Evolutionary conservation across 1,284 basidiomycete genomes (phyloP).

Genomic region (Inonotus hispidus): DNA sequence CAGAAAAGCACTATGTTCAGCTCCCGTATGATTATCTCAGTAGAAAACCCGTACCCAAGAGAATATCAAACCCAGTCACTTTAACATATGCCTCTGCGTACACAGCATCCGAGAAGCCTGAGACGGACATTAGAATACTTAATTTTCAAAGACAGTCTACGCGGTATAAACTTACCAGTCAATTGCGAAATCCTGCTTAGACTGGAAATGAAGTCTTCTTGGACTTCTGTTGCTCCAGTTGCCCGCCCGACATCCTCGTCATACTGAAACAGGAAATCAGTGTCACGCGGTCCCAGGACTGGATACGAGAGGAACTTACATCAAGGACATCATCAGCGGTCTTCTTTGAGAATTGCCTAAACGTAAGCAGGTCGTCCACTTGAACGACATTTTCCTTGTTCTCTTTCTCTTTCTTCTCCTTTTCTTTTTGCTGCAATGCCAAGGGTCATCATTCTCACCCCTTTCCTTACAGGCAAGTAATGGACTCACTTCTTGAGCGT

Average conservation of each 20-base stretch:
- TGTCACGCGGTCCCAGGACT: not conserved
- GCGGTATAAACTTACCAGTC: slow-evolving; percentile 54
- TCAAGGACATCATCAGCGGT: slow-evolving; percentile 75
- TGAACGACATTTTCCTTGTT: slow-evolving; percentile 76
- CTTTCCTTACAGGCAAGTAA: not conserved
- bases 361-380: slow-evolving; percentile 88
- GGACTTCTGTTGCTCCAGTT: slow-evolving; percentile 78
- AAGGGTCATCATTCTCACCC: not conserved
- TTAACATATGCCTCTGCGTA: slow-evolving; percentile 99
- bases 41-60: slow-evolving; percentile 56
- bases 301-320: slow-evolving; percentile 41
- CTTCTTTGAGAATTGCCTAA: slow-evolving; percentile 96
- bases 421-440: slow-evolving; percentile 62
- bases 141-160: not conserved
- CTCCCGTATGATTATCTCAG: not conserved
- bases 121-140: slow-evolving; percentile 2
- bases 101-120: slow-evolving; percentile 96
- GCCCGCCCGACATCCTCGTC: slow-evolving; percentile 88
- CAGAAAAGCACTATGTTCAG: slow-evolving; percentile 5
- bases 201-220: slow-evolving; percentile 97
- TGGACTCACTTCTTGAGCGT: slow-evolving; percentile 74
- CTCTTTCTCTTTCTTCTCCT: slow-evolving; percentile 82
- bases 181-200: slow-evolving; percentile 93
- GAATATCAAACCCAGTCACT: slow-evolving; percentile 97
- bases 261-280: slow-evolving; percentile 48